Evolutionary conservation across 1,284 basidiomycete species (phyloP), one percentile per base, ranked within the genome.

Genomic region (Gomphus bonarii): DNA sequence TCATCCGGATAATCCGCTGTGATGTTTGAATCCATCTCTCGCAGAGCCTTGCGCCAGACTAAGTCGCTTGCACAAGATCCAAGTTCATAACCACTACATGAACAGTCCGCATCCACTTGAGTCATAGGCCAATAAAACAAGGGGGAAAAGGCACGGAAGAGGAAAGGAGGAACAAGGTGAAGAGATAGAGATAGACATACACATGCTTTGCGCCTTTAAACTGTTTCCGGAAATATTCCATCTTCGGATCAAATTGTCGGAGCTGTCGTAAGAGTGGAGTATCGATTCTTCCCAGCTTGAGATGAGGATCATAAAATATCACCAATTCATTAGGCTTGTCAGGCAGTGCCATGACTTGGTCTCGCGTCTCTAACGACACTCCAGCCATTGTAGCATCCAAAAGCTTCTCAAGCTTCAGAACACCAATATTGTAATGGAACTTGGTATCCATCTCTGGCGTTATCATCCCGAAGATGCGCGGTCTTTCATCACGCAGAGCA

Each of bases 51-150:
- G 60, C 79, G 74, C 84, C 83, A 88, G 55, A 82, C 70, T 42
- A 85, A 68, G 63, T 87, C 82, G 47, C 78, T 75, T 51, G 81
- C 84, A 61, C 80, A 86, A 30, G 74, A 62, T 7, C 85, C 85
- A 43, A 88, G 64, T 63, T 84, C 77, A 25, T 46, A 53, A 6
- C 50, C 57, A 52, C 57, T 58, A 18, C 9, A n/a, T 38, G 14
- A 44, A 30, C 38, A 18, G 18, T 36, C 50, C 40, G 18, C 9
- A 28, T 48, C 11, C 11, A 25, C 54, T 28, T 22, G 33, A 44
- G 54, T 18, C 59, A 60, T 28, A 33, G 9, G 22, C 40, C 40
- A 54, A 35, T 9, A 18, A 56, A 49, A 49, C 12, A 9, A 20
- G 25, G 20, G 10, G 11, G 10, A 9, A 31, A 31, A 49, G 16